Conservation (phyloP, 768 basidiomycete genomes). For the Melanogaster broomeanus region DNA sequence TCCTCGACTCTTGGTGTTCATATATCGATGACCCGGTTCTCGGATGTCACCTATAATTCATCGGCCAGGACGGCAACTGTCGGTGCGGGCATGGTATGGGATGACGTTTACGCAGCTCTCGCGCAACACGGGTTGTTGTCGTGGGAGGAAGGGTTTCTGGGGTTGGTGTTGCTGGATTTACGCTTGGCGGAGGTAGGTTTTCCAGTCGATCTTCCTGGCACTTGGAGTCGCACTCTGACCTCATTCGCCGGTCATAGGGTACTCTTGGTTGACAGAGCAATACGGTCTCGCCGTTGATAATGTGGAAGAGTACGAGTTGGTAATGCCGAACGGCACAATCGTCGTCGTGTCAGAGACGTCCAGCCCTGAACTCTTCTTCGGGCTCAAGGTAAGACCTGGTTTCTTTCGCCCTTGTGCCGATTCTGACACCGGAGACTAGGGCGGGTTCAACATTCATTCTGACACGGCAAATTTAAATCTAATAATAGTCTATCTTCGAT, state of each 20-base stretch:
- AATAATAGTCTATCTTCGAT: too few species aligned
- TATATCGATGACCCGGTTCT: constrained; percentile 55
- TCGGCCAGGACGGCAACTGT: constrained; percentile 40
- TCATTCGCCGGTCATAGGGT: constrained; percentile 39
- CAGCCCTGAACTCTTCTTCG: constrained; percentile 52
- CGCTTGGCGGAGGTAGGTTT: constrained; percentile 54
- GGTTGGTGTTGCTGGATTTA: constrained; percentile 60
- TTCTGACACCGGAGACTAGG: too few species aligned
- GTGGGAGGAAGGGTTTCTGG: constrained; percentile 61
- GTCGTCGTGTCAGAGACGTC: constrained; percentile 36
- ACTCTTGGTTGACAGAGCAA: constrained; percentile 66
- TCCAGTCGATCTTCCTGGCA: neutral
- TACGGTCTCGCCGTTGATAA: constrained; percentile 59
- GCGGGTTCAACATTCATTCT: constrained; percentile 65
- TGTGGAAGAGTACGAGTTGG: constrained; percentile 57
- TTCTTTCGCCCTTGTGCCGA: constrained; percentile 1
- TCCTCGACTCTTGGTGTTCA: constrained; percentile 63
- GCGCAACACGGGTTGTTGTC: constrained; percentile 51
- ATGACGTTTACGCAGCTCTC: constrained; percentile 61
- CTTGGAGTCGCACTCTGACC: too few species aligned
- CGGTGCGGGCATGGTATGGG: constrained; percentile 56
- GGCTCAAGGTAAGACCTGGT: constrained; percentile 39
- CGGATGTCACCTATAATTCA: constrained; percentile 44
- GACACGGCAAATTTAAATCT: too few species aligned
- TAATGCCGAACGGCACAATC: constrained; percentile 55